Evolutionary conservation across 106 monocot genomes (phyloP), one percentile per base, ranked within the genome.

Genomic region (Dendrobium nobile): DNA sequence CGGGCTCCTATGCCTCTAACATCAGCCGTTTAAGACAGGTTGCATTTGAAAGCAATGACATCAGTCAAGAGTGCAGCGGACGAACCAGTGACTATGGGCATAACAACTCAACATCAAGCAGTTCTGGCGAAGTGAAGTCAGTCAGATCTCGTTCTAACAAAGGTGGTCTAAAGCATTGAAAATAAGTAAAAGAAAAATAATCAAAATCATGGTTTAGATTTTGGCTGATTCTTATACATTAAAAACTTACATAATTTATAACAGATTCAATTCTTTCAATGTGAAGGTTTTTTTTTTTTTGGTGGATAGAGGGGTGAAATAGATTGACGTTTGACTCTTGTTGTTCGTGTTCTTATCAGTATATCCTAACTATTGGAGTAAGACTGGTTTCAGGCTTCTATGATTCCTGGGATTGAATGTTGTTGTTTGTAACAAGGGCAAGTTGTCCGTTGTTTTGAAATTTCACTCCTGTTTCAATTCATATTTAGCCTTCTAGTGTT

Each of bases 21-120:
- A 90, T 90, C 81, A 90, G 59, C 56, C 80, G 82, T n/a, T 87
- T 88, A 77, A 82, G 86, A 56, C 86, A 58, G 22, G 76, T 80
- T 11, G 88, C 87, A 3, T 64, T 93, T 22, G 88, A 56, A 7
- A 88, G 88, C 73, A 79, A 72, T 10, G 88, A 86, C 15, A 84
- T 78, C 78, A 86, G 86, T 37, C 82, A 82, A 22, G 92, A 88
- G 15, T 86, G 85, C 88, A 83, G 86, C 20, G 81, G 73, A 9
- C 77, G 17, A 24, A 90, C 90, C 67, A 92, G 88, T 26, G 92
- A 87, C 7, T 88, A 87, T 40, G 87, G 87, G 31, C 81, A 76
- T 42, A 82, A 87, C 27, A 76, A 84, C 8, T 84, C 87, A 0
- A 77, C 80, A 1, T 87, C 84, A 31, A 82, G 82, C 82, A 82